Percentiles rank a stretch among this genome's conserved stretches.
Evolutionary conservation across 352 stramenopile genomes (phyloP).

Genomic region (Pythium sp.): DNA sequence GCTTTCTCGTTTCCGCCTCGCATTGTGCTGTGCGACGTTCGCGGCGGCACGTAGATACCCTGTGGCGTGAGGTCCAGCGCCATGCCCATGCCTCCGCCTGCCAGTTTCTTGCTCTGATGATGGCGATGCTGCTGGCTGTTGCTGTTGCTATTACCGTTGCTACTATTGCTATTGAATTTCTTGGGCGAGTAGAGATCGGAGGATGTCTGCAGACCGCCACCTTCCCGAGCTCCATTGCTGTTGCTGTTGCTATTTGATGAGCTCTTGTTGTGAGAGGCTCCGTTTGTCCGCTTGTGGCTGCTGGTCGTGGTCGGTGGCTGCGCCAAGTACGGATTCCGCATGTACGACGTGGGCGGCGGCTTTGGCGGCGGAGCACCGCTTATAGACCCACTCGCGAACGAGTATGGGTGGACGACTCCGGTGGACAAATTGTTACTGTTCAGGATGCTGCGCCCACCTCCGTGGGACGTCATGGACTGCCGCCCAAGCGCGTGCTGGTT

Average conservation of each 20-base stretch:
- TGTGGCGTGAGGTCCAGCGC: slow-evolving; percentile 22
- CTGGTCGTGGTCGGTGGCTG: slow-evolving; percentile 13
- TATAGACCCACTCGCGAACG: slow-evolving; percentile 14
- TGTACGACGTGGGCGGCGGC: slow-evolving; percentile 47
- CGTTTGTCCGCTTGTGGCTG: slow-evolving; percentile 24
- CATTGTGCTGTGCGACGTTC: slow-evolving; percentile 42
- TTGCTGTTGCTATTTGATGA: not conserved
- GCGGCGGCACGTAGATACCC: slow-evolving; percentile 33
- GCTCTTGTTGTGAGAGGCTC: slow-evolving; percentile 8
- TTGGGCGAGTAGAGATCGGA: slow-evolving; percentile 55
- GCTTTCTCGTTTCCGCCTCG: slow-evolving; percentile 15
- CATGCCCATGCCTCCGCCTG: slow-evolving; percentile 10
- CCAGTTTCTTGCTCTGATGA: slow-evolving; percentile 10
- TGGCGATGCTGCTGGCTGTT: slow-evolving; percentile 1
- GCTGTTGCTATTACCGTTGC: slow-evolving; percentile 14
- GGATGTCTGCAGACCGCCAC: slow-evolving; percentile 28
- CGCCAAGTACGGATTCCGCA: slow-evolving; percentile 37
- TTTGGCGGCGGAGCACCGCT: slow-evolving; percentile 29
- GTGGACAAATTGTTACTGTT: too few relatives aligned
- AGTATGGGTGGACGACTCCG: slow-evolving; percentile 30
- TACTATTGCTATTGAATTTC: slow-evolving; percentile 28
- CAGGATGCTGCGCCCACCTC: slow-evolving; percentile 21
- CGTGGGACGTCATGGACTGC: slow-evolving; percentile 60
- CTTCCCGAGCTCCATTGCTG: slow-evolving; percentile 4
- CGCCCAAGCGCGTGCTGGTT: slow-evolving; percentile 31